These are phyloP conservation scores for Adenanthera pavonina DNA, from an alignment of 306 rosid species.

Conservation along the genomic window DNA sequence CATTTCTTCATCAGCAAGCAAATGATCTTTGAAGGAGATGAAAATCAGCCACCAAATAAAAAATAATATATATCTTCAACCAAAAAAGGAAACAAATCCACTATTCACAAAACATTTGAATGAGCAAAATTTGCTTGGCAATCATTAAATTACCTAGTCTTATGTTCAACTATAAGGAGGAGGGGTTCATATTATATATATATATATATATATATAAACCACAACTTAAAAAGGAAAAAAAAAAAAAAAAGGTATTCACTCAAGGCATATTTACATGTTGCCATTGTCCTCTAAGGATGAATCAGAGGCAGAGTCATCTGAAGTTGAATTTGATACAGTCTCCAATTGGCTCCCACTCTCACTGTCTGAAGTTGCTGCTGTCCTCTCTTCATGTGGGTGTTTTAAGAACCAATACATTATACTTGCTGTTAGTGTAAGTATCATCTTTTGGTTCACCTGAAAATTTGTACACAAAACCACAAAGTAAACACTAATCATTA, in stretches of 20 bases:
- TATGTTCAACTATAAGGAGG: conserved; percentile 47
- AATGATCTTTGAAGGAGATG: neutral
- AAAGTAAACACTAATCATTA: neutral
- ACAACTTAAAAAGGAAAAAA: neutral
- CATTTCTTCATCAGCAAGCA: too few species aligned
- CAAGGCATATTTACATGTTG: conserved; percentile 56
- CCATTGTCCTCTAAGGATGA: conserved; percentile 83
- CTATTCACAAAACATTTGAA: neutral
- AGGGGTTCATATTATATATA: neutral
- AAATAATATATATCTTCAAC: neutral
- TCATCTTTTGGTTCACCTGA: conserved; percentile 98
- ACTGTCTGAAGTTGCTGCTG: conserved; percentile 68
- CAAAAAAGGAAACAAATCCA: neutral
- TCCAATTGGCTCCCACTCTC: conserved; percentile 86
- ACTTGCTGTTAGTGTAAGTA: conserved; percentile 94
- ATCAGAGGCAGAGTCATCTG: conserved; percentile 91
- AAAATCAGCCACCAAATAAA: neutral
- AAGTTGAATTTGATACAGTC: conserved; percentile 78
- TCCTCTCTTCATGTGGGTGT: conserved; percentile 74
- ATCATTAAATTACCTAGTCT: conserved; percentile 48
- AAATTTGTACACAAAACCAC: neutral
- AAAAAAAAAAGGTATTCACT: conserved; percentile 31
- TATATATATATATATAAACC: conserved; percentile 21
- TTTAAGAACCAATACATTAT: conserved; percentile 94
- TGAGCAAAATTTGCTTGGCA: conserved; percentile 20